A percentile compares a stretch with the other conserved stretches of the same genome.
Evolutionary conservation across 2,329 filamentous ascomycete genomes (phyloP).

Genomic region (Claviceps arundinis): DNA sequence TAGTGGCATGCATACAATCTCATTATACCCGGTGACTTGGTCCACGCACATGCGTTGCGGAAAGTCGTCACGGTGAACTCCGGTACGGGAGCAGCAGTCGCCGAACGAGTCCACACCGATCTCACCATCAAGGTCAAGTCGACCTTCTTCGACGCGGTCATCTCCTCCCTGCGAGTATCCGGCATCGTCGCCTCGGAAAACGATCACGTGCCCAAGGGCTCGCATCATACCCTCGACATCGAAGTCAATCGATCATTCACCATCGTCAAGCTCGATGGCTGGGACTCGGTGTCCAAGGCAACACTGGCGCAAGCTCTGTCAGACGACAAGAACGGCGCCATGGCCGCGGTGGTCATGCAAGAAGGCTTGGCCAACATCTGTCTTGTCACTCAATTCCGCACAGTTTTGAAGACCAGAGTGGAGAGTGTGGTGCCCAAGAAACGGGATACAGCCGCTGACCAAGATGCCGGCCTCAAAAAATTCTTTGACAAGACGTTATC

Average conservation of each 20-base stretch:
- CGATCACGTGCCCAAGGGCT: slow-evolving; percentile 36
- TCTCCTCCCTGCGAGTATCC: slow-evolving; percentile 42
- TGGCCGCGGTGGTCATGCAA: slow-evolving; percentile 88
- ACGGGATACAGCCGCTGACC: slow-evolving; percentile 47
- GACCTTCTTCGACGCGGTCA: slow-evolving; percentile 44
- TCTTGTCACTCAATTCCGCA: slow-evolving; percentile 68
- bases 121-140: slow-evolving; percentile 43
- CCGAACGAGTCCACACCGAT: slow-evolving; percentile 42
- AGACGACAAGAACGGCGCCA: slow-evolving; percentile 64
- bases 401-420: slow-evolving; percentile 50
- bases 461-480: slow-evolving; percentile 52
- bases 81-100: slow-evolving; percentile 33
- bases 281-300: slow-evolving; percentile 79
- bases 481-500: slow-evolving; percentile 71
- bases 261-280: slow-evolving; percentile 67
- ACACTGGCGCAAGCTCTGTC: slow-evolving; percentile 68
- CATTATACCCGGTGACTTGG: slow-evolving; percentile 37
- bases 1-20: slow-evolving; percentile 51
- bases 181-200: slow-evolving; percentile 42
- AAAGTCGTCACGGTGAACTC: slow-evolving; percentile 38
- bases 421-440: slow-evolving; percentile 57
- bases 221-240: slow-evolving; percentile 57
- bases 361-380: slow-evolving; percentile 77
- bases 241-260: slow-evolving; percentile 82
- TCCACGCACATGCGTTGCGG: slow-evolving; percentile 42